Base-by-base conservation (phyloP, 139 green algal genomes). In the Chlorella sp. region DNA sequence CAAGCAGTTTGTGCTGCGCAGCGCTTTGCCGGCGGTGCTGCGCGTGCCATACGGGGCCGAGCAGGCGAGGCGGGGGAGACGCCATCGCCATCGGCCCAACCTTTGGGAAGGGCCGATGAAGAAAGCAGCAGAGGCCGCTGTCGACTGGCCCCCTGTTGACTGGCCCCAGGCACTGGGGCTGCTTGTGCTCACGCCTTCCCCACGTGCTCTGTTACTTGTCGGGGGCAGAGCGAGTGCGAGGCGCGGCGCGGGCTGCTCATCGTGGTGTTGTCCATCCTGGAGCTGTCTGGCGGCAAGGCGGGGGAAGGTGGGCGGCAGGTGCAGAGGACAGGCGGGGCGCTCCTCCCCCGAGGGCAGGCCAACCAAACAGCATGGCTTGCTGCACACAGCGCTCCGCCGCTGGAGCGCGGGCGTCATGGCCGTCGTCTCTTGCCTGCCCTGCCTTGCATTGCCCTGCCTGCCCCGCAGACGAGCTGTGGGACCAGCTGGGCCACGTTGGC, bases 1-100 rank as follows among this genome's bases (percentile, higher is more conserved):
- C 42, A 79, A 77, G 72, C 73, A 84, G 48, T 80, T 73, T 60
- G 79, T 77, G 65, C 42, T 84, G 41, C 71, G 73, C 35, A 84
- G 72, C 41, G 23, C 67, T 2, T 51, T 84, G 40, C 73, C 79
- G 17, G 31, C 48, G 17, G 43, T 38, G 21, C 51, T 84, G 38
- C 70, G 53, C n/a, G n/a, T n/a, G n/a, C n/a, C n/a, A n/a, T n/a
- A n/a, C n/a, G n/a, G n/a, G n/a, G n/a, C n/a, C n/a, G n/a, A 6
- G 61, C 61, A 58, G 60, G 38, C 50, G 58, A 11, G 48, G 43
- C 51, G 9, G 17, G 9, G 40, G 15, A 15, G 51, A 5, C 9
- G 8, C 17, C 42, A 36, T 23, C 27, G 23, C n/a, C 19, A 8
- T 56, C 29, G 38, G 7, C 21, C 21, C 63, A 38, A 23, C 53